Percentiles rank a stretch among this genome's conserved stretches.
These are phyloP conservation scores for Penicillium brevicompactum DNA, from an alignment of 2,329 filamentous ascomycete species.

Conservation along the genomic window DNA sequence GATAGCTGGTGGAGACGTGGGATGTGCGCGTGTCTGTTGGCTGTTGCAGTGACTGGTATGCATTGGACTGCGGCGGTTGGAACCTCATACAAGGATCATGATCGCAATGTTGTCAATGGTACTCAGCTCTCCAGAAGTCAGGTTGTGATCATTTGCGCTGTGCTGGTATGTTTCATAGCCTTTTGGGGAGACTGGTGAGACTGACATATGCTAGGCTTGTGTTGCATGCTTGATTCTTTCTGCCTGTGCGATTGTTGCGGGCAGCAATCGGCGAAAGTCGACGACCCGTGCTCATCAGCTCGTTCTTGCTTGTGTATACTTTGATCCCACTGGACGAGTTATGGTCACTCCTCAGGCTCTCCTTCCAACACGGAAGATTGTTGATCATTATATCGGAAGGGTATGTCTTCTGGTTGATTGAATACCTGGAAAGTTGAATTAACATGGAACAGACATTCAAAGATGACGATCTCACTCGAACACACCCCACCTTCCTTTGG, in stretches of 20 bases:
- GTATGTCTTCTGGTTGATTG: conserved; percentile 37
- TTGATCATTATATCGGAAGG: conserved; percentile 71
- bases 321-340: conserved; percentile 46
- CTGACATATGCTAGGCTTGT: conserved; percentile 53
- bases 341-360: conserved; percentile 51
- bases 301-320: conserved; percentile 48
- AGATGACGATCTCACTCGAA: conserved; percentile 73
- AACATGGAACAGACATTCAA: conserved; percentile 52
- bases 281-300: conserved; percentile 65
- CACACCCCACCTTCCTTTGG: conserved; percentile 83
- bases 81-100: conserved; percentile 65
- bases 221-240: conserved; percentile 64
- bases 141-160: conserved; percentile 73
- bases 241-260: conserved; percentile 56
- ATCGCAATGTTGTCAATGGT: conserved; percentile 42
- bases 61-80: conserved; percentile 79
- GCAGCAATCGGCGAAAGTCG: conserved; percentile 55
- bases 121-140: conserved; percentile 59
- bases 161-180: conserved; percentile 56
- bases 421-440: neutral
- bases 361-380: conserved; percentile 66
- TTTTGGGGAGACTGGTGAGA: neutral
- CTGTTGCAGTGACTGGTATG: conserved; percentile 79
- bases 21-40: conserved; percentile 67
- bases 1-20: conserved; percentile 75